Base-by-base conservation (phyloP, 2,329 filamentous ascomycete genomes). In the Claviceps digitariae region DNA sequence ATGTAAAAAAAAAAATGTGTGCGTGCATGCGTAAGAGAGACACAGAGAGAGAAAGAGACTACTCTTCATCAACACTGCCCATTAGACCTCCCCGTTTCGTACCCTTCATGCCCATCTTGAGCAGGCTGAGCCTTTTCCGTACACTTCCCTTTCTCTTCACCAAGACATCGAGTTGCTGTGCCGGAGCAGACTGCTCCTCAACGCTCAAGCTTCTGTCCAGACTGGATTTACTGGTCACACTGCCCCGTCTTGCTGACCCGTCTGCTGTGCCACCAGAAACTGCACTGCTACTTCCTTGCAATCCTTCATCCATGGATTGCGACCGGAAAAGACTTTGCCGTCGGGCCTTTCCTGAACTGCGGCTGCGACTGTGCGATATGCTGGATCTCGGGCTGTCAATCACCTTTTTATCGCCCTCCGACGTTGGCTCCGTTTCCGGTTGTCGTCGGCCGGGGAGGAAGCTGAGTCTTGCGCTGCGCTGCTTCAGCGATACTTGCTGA, bases 101-200 rank as follows among this genome's bases (percentile, higher is more conserved):
- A 47, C 72, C 72, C 70, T 86, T 88, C 66, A 82, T 84, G 31
- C 85, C 83, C 50, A 90, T 75, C 65, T 85, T 87, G 62, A 94
- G 73, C 61, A 90, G 73, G 65, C 87, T 93, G 59, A 94, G 74
- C 62, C 89, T 73, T 71, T 89, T 91, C 69, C 84, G 82, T 59
- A 94, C 79, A 54, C 82, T 85, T 38, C 78, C 79, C 51, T 78
- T 78, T 62, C 75, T 75, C 53, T 68, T 65, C 40, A 71, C 49
- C 10, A 66, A 63, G 3, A 15, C n/a, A 3, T 20, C n/a, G 40
- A 68, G 73, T 45, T 63, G 65, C 34, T 63, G 60, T 0, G 53
- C 52, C 23, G 61, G 52, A 47, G 41, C 10, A 15, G 64, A 60
- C 10, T 62, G 57, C 21, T 62, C 61, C 13, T 60, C 57, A 13